Evolutionary conservation across 2,329 filamentous ascomycete genomes (phyloP), one percentile per base, ranked within the genome.

Genomic region (Pseudogymnoascus sp.): DNA sequence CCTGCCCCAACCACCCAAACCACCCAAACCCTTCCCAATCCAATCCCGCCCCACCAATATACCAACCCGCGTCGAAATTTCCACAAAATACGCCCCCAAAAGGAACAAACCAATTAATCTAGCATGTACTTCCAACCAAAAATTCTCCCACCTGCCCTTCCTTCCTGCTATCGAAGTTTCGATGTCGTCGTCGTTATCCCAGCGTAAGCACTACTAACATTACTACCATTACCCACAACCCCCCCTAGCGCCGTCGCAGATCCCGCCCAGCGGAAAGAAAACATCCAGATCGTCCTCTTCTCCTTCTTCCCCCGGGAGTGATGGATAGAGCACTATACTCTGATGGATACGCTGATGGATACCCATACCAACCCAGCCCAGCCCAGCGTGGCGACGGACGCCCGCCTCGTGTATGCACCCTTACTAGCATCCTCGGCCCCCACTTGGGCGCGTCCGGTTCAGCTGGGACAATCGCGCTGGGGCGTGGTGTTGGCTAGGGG

Each of bases 341-440:
- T 28, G 25, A 28, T 28, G 25, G 25, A 7, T 28, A 28, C 21
- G 3, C 21, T 3, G 21, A 21, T 28, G 25, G 25, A 28, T 28
- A 28, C 25, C 25, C 5, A 28, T 28, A 28, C 25, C 25, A 28
- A 28, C 25, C 25, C 28, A 31, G 6, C 28, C 28, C 7, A 31
- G 7, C 28, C 28, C 28, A 31, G 28, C 8, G 25, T 40, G 23
- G 23, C 44, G 23, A 21, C 21, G 21, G 21, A 21, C 21, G 21
- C 21, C 23, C 46, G 25, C 46, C 46, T 53, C 46, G 46, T 53
- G 46, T 53, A 53, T 53, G 46, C 46, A 53, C 46, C 46, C 46
- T 53, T 53, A 25, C 46, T 21, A 11, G 46, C 46, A 53, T 5
- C 14, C 14, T 4, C 23, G 46, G n/a, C 23, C 46, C 46, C 46